phyloP scores from a whole-genome alignment of 768 basidiomycete genomes.

The Fibroporia radiculosa region DNA sequence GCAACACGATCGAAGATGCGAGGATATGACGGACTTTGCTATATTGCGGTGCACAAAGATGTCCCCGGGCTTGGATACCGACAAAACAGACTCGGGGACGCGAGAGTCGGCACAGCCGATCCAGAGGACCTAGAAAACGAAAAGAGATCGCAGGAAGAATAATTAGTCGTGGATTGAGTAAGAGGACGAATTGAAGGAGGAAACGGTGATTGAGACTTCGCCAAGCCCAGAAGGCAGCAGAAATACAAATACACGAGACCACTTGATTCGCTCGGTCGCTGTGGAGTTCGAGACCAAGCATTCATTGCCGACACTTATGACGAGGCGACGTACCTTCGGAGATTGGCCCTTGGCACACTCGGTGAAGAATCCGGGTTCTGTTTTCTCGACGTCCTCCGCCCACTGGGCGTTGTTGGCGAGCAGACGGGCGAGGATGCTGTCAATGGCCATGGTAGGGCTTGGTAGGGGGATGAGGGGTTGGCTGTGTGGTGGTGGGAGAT shows the following conservation, averaged over 20 bases:
- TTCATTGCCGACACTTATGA: background rate
- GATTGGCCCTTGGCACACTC: conserved; percentile 54
- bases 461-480: background rate
- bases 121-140: conserved; percentile 54
- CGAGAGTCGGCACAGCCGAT: conserved; percentile 82
- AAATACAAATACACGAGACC: background rate
- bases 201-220: conserved; percentile 1
- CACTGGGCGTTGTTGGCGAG: conserved; percentile 57
- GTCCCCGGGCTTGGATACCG: conserved; percentile 64
- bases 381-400: conserved; percentile 49
- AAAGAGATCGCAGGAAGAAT: background rate
- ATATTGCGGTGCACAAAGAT: conserved; percentile 84
- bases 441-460: conserved; percentile 8
- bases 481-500: no score
- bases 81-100: conserved; percentile 73
- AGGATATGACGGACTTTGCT: conserved; percentile 55
- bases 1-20: background rate
- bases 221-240: conserved; percentile 1
- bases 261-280: background rate
- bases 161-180: background rate
- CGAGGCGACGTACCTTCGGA: conserved; percentile 43
- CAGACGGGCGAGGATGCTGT: conserved; percentile 22
- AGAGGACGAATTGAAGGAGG: conserved; percentile 11
- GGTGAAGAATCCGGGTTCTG: conserved; percentile 59
- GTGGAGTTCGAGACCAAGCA: background rate